Conservation (phyloP, 768 basidiomycete species). For the Termitomyces sp. region DNA sequence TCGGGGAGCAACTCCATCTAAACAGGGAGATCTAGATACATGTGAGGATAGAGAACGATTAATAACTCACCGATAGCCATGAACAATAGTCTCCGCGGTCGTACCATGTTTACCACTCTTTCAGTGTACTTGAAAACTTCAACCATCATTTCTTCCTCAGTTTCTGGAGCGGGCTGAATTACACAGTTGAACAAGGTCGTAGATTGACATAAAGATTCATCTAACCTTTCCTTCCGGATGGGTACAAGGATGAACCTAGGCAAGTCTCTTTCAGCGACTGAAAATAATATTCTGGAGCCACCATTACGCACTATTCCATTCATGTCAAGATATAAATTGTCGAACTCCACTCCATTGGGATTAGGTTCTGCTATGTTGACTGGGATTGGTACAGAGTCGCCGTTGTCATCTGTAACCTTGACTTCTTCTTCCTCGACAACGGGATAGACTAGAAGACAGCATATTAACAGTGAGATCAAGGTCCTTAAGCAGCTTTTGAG, state of each 20-base stretch:
- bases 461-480: not conserved
- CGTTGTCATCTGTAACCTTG: conserved; percentile 62
- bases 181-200: conserved; percentile 1
- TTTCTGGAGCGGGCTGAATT: conserved; percentile 85
- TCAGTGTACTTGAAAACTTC: conserved; percentile 97
- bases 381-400: conserved; percentile 64
- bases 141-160: conserved; percentile 99
- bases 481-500: not conserved
- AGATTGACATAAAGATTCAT: not conserved
- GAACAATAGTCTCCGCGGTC: conserved; percentile 91
- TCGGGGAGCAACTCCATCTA: conserved; percentile 95
- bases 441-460: conserved; percentile 46
- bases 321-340: conserved; percentile 98
- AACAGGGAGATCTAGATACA: not conserved
- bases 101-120: conserved; percentile 93
- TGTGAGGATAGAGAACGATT: not conserved
- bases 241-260: conserved; percentile 94
- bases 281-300: not conserved
- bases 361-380: conserved; percentile 77
- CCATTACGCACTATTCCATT: conserved; percentile 81
- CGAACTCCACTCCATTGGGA: conserved; percentile 95
- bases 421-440: conserved; percentile 84
- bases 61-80: conserved; percentile 88
- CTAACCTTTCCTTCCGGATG: conserved; percentile 94
- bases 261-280: not conserved